Base-by-base conservation (phyloP, 1,139 yeast genomes). In the Sugiyamaella japonica region DNA sequence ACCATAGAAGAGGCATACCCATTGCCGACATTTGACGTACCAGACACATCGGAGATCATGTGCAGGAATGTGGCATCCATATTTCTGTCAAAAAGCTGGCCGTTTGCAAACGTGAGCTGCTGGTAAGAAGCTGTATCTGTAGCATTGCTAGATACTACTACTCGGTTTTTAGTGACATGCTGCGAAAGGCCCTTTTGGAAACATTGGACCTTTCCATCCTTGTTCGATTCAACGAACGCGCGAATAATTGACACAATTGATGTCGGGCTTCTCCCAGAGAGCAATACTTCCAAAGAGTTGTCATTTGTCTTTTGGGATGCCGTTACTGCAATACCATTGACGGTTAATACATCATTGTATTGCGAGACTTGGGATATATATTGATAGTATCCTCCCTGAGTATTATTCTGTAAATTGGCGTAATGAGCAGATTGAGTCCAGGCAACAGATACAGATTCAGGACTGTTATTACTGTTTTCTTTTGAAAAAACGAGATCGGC, bases 401-500 rank as follows among this genome's bases (percentile, higher is more conserved):
- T 40, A 23, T 41, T 48, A 23, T 48, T 48, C 41, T 48, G 52
- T 25, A 48, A 13, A 23, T 48, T 48, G 1, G 52, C 40, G 12
- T 40, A 41, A 41, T 48, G 47, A n/a, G 41, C 47, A 2, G 12
- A 7, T 28, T 48, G 52, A 40, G 16, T 23, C 46, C 52, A 39
- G 15, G 20, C 36, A 5, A 41, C 52, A 5, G 38, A 20, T 1
- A 39, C 46, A 4, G 39, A 23, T 28, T 48, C 47, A 31, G 29
- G 23, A 16, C 31, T 31, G 13, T 34, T 29, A 20, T 12, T 29
- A 7, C 32, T 13, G 15, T 13, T 25, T 15, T 28, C 25, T 15
- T 12, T 28, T 20, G 25, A 25, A 15, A n/a, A 48, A 12, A 31
- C 15, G 5, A 48, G 15, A n/a, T 48, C n/a, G 16, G 52, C 46